These are phyloP conservation scores for Trichopus zeylanicus DNA, from an alignment of 116 monocot genomes.

Conservation along the genomic window DNA sequence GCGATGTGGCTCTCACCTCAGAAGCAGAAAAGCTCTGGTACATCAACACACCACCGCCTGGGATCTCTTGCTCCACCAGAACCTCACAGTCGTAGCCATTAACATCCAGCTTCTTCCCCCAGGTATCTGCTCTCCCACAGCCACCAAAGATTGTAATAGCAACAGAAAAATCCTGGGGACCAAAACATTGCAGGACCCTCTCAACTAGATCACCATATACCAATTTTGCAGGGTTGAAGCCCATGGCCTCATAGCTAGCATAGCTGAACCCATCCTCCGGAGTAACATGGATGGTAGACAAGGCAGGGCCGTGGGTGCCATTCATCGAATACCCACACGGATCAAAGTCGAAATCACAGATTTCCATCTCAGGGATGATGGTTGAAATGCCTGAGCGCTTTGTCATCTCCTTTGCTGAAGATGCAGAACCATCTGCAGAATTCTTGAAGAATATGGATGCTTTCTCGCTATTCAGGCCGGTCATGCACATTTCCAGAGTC, in stretches of 20 bases:
- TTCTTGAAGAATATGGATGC: slow-evolving; percentile 68
- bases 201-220: slow-evolving; percentile 23
- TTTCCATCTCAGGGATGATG: slow-evolving; percentile 85
- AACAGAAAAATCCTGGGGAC: slow-evolving; percentile 55
- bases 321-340: slow-evolving; percentile 95
- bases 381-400: slow-evolving; percentile 48
- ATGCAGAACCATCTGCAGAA: slow-evolving; percentile 2
- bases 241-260: slow-evolving; percentile 81
- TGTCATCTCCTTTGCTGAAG: slow-evolving; percentile 49
- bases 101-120: slow-evolving; percentile 27
- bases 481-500: slow-evolving; percentile 87
- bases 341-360: slow-evolving; percentile 81
- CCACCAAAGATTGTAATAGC: slow-evolving; percentile 75
- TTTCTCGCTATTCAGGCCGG: slow-evolving; percentile 30
- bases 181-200: slow-evolving; percentile 59
- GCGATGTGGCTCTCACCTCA: slow-evolving; percentile 15
- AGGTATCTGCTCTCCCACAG: slow-evolving; percentile 17
- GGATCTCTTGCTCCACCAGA: slow-evolving; percentile 40
- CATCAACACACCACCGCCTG: slow-evolving; percentile 46
- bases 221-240: slow-evolving; percentile 31
- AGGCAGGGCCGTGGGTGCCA: slow-evolving; percentile 35
- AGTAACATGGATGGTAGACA: slow-evolving; percentile 75
- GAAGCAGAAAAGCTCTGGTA: slow-evolving; percentile 56
- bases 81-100: slow-evolving; percentile 26
- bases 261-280: slow-evolving; percentile 89